phyloP scores from a whole-genome alignment of 2,329 filamentous ascomycete genomes.

The Pseudocercospora eumusae region DNA sequence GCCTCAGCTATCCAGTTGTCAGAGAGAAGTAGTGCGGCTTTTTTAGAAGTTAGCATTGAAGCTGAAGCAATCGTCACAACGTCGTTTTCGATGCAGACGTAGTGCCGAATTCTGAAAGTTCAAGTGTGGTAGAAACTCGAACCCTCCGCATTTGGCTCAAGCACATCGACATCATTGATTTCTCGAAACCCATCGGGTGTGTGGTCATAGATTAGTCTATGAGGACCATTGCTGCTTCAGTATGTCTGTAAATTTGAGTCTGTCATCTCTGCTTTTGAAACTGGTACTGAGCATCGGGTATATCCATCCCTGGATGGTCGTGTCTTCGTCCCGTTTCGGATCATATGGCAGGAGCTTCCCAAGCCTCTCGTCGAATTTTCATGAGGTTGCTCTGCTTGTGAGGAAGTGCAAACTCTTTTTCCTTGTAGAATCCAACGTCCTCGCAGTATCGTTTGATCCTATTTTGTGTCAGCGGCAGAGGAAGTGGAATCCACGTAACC shows the following conservation, averaged over 20 bases:
- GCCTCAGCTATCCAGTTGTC: background rate
- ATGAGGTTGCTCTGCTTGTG: conserved; percentile 92
- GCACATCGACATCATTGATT: background rate
- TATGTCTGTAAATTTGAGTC: background rate
- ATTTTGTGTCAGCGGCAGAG: conserved; percentile 17
- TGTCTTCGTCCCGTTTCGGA: conserved; percentile 7
- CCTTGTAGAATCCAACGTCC: conserved; percentile 76
- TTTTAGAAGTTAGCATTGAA: background rate
- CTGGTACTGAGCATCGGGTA: conserved; percentile 4
- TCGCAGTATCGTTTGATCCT: conserved; percentile 73
- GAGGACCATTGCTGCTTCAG: background rate
- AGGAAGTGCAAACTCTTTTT: conserved; percentile 81
- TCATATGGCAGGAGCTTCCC: conserved; percentile 63
- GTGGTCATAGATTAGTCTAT: background rate
- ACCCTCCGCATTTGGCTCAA: background rate
- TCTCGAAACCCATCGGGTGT: background rate
- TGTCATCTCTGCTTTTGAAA: background rate
- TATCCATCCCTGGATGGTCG: background rate
- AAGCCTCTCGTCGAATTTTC: conserved; percentile 75
- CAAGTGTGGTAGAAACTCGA: background rate
- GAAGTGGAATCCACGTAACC: background rate
- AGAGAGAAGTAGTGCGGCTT: background rate
- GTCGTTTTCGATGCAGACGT: background rate
- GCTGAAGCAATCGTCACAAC: background rate
- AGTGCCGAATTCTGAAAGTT: background rate